Base-by-base conservation (phyloP, 805 yeast genomes). In the Spathaspora sp. region DNA sequence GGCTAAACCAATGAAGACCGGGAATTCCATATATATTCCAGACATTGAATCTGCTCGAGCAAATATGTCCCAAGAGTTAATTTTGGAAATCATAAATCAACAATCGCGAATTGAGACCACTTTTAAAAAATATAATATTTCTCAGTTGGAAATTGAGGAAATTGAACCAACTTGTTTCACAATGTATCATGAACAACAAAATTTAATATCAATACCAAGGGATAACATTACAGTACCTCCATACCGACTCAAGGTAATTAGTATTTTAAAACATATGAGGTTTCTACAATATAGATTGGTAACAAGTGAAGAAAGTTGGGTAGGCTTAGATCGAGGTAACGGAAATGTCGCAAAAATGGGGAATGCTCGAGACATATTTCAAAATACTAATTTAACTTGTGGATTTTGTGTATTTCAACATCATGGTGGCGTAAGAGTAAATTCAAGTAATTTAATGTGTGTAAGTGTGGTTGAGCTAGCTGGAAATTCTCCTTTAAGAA, bases 1-100 rank as follows among this genome's bases (percentile, higher is more conserved):
- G 48, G 42, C 48, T 8, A 18, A 39, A 32, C 48, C 48, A n/a
- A 46, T 35, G 48, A 46, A 31, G 14, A 31, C 40, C 9, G 29
- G 17, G 6, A 29, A n/a, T 17, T 9, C 38, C n/a, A 28, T 44
- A 9, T 44, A 44, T 17, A 16, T 44, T 16, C 47, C 47, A 10
- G 39, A 44, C 17, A 29, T 44, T 19, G 20, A 20, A 8, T 35
- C 40, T 16, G 40, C 40, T 11, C 18, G 8, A 16, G 40, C 17
- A 9, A 16, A 35, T 14, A 6, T 35, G 17, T 35, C 40, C 8
- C 39, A 16, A 17, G 47, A 9, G 12, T 9, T 44, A 16, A 29
- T 29, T 9, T 7, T 35, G 8, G 40, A 16, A 14, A 14, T 35
- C 11, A 16, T 35, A 14, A 35, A 35, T 7, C 40, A 35, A 35